Percentiles rank a stretch among this genome's conserved stretches.
Evolutionary conservation across 352 stramenopile genomes (phyloP).

Genomic region (Blastocystis sp.): DNA sequence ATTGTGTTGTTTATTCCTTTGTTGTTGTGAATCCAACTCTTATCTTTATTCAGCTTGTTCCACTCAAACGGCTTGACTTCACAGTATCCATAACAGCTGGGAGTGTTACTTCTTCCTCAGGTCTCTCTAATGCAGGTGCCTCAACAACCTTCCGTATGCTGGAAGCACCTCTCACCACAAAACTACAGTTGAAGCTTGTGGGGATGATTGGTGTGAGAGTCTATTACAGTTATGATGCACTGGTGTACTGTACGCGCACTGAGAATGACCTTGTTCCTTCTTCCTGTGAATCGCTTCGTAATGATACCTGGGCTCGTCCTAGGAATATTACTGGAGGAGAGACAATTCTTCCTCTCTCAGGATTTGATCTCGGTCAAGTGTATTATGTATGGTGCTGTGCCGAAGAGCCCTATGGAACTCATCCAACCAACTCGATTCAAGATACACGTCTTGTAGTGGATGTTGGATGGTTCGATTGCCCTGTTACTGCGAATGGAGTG

Average conservation of each 20-base stretch:
- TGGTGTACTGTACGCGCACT: neutral
- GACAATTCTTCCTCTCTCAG: neutral
- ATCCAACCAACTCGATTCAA: neutral
- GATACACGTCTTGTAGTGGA: neutral
- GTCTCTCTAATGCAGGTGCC: neutral
- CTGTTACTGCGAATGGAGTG: neutral
- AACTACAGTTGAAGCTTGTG: neutral
- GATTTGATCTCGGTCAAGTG: neutral
- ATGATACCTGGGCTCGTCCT: neutral
- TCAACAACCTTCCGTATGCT: neutral
- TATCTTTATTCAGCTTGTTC: neutral
- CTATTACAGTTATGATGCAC: neutral
- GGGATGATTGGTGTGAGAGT: neutral
- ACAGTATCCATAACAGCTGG: neutral
- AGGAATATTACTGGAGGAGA: neutral
- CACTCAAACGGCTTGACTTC: neutral
- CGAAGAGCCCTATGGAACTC: neutral
- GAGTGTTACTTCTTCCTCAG: neutral
- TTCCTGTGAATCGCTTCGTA: neutral
- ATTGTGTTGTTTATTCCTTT: neutral
- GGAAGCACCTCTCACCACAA: neutral
- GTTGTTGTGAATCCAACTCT: neutral
- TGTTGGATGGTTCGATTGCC: constrained; percentile 11
- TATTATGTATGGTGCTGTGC: constrained; percentile 53
- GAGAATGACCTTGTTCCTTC: neutral